Base-by-base conservation (phyloP, 1,284 basidiomycete genomes). In the Rhodotorula glutinis region DNA sequence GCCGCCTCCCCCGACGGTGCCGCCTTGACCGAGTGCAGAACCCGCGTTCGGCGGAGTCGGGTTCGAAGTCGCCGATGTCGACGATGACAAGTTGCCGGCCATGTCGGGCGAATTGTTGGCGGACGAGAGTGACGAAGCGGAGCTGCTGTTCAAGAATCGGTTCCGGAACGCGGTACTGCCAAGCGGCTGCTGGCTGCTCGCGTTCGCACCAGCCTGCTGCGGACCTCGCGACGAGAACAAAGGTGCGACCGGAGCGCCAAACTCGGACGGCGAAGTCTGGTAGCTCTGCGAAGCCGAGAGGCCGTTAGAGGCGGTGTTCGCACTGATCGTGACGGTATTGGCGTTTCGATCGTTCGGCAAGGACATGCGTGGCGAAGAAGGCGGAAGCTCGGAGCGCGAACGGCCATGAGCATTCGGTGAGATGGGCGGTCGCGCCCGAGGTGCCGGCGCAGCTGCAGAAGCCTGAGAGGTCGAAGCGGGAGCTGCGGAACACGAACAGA, bases 371-470 rank as follows among this genome's bases (percentile, higher is more conserved):
- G 71, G 71, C 17, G 71, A 73, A 1, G 71, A 49, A 5, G 69
- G 71, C 5, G 69, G 59, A 2, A 73, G 46, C 19, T 73, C 71
- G 46, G 71, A 70, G 4, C 66, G 61, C 4, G 71, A 73, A 30
- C 69, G 63, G 11, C 66, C 66, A 57, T 73, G 71, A 5, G 47
- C 51, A 13, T 51, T 41, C 1, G 71, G 71, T 5, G 71, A 68
- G 29, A 47, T 23, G 16, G 69, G 59, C 13, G 71, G 71, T 3
- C 66, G 71, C 8, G 33, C 5, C n/a, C 5, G 59, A 4, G 25
- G 41, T n/a, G 54, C 44, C 16, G 49, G 60, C 3, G 33, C 33
- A n/a, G 47, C 23, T 43, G 40, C 25, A 14, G 33, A 11, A 5
- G 55, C 55, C 54, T 54, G 47, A 52, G 46, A 14, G 13, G 5